These are phyloP conservation scores for Cryptosporidium meleagridis DNA, from an alignment of 169 alveolate genomes.

Conservation along the genomic window DNA sequence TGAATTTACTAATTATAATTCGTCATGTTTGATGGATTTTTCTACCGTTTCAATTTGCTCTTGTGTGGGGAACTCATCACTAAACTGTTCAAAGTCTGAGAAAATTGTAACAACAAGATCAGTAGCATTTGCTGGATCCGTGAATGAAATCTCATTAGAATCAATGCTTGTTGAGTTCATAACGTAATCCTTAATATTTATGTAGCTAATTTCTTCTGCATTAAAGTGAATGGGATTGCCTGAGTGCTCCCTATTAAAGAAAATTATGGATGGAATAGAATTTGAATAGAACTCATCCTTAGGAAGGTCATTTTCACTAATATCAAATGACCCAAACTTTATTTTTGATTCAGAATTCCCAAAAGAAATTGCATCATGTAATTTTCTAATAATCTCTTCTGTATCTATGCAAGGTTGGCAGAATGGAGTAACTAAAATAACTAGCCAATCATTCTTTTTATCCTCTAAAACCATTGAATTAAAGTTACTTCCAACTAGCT, in stretches of 20 bases:
- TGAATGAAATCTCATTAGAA: not conserved
- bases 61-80: constrained; percentile 56
- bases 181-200: constrained; percentile 39
- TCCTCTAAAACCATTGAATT: constrained; percentile 43
- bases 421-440: constrained; percentile 55
- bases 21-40: constrained; percentile 28
- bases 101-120: constrained; percentile 53
- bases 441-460: constrained; percentile 44
- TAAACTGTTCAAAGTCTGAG: constrained; percentile 66
- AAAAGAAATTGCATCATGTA: constrained; percentile 12
- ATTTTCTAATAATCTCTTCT: constrained; percentile 35
- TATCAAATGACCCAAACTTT: constrained; percentile 54
- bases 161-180: constrained; percentile 54
- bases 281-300: constrained; percentile 57
- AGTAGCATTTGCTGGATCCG: constrained; percentile 47
- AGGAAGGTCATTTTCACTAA: constrained; percentile 69
- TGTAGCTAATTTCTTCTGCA: constrained; percentile 51
- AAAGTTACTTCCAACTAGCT: constrained; percentile 52
- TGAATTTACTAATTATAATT: constrained; percentile 3
- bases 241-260: not conserved
- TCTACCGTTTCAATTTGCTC: constrained; percentile 45
- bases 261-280: constrained; percentile 53
- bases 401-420: constrained; percentile 74
- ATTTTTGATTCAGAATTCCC: not conserved
- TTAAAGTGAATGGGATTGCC: constrained; percentile 14